Percentiles rank a stretch among this genome's conserved stretches.
These are phyloP conservation scores for Ballota nigra DNA, from an alignment of 257 asterid genomes.

Conservation along the genomic window DNA sequence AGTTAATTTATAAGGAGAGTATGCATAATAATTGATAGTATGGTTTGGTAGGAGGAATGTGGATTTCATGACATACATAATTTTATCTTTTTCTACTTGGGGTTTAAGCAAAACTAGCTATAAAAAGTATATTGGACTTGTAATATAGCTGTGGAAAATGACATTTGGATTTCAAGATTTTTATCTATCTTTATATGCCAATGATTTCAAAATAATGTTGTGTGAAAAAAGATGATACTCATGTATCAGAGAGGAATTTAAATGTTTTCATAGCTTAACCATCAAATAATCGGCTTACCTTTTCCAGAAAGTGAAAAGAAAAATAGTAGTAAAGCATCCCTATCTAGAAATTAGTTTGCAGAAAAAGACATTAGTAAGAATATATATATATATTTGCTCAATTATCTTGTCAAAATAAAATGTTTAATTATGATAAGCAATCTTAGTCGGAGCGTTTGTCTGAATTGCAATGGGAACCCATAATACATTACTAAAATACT, in stretches of 20 bases:
- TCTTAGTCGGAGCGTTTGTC: slow-evolving; percentile 52
- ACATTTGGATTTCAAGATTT: slow-evolving; percentile 33
- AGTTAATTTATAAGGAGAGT: slow-evolving; percentile 28
- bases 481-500: slow-evolving; percentile 24
- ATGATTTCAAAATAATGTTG: slow-evolving; percentile 10
- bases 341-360: not conserved
- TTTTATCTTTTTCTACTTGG: slow-evolving; percentile 35
- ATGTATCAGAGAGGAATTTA: not conserved
- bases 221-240: not conserved
- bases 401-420: not conserved
- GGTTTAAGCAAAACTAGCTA: slow-evolving; percentile 41
- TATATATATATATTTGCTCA: not conserved
- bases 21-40: not conserved
- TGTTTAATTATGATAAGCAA: not conserved
- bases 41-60: slow-evolving; percentile 55
- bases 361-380: not conserved
- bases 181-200: not conserved
- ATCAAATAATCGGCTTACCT: not conserved
- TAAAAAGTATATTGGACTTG: slow-evolving; percentile 48
- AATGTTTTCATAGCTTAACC: not conserved
- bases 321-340: slow-evolving; percentile 10
- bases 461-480: slow-evolving; percentile 27
- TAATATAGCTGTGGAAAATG: slow-evolving; percentile 45
- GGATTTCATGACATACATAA: slow-evolving; percentile 35
- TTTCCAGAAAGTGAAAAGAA: slow-evolving; percentile 8